These are phyloP conservation scores for Lentinula lateritia DNA, from an alignment of 768 basidiomycete genomes.

Conservation along the genomic window DNA sequence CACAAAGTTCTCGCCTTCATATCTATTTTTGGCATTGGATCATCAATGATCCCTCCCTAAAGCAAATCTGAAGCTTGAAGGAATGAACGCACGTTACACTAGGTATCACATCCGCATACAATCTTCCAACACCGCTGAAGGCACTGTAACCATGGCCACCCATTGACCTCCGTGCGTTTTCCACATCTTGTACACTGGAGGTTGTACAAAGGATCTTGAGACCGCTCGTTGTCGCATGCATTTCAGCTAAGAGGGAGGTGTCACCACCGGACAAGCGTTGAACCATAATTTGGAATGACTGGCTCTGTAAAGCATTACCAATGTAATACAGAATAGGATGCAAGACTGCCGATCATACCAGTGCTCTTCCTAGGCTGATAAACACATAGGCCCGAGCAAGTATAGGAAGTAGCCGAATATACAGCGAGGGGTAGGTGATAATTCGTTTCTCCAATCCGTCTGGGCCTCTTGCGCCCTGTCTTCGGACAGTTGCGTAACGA, in stretches of 20 bases:
- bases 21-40: conserved; percentile 30
- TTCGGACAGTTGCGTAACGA: conserved; percentile 66
- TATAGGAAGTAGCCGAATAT: conserved; percentile 68
- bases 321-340: background rate
- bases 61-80: background rate
- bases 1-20: conserved; percentile 78
- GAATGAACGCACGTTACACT: conserved; percentile 47
- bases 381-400: conserved; percentile 67
- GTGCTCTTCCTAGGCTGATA: conserved; percentile 52
- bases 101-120: conserved; percentile 64
- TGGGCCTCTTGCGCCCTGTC: conserved; percentile 53
- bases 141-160: conserved; percentile 76
- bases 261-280: conserved; percentile 49
- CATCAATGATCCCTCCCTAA: background rate
- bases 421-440: conserved; percentile 67
- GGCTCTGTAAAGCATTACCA: conserved; percentile 26
- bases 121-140: conserved; percentile 57
- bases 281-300: conserved; percentile 45
- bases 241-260: conserved; percentile 59
- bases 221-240: conserved; percentile 67
- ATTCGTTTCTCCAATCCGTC: conserved; percentile 60
- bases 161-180: conserved; percentile 62
- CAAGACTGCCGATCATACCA: conserved; percentile 50
- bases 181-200: conserved; percentile 50
- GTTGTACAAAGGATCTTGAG: conserved; percentile 59